Evolutionary conservation across 176 grass and related monocot genomes (phyloP).

Genomic region (Pontederia paniculata): DNA sequence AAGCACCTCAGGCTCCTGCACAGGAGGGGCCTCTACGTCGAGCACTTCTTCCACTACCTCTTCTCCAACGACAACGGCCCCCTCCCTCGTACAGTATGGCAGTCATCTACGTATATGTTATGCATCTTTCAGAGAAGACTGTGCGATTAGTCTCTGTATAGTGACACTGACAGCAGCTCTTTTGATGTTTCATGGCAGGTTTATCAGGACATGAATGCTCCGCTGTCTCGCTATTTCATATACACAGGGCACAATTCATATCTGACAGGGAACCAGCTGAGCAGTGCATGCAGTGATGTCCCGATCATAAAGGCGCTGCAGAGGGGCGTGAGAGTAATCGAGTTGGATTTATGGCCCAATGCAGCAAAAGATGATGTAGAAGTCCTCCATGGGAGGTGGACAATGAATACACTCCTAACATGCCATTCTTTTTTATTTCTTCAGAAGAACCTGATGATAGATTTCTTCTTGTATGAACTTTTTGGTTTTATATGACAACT

Average conservation of each 20-base stretch:
- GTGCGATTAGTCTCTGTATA: too few species aligned
- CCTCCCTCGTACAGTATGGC: constrained; percentile 24
- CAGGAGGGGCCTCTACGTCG: constrained; percentile 36
- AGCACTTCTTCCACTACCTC: constrained; percentile 53
- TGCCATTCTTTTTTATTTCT: background rate
- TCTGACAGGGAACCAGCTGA: constrained; percentile 79
- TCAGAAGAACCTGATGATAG: background rate
- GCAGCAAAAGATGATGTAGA: constrained; percentile 35
- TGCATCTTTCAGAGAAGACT: too few species aligned
- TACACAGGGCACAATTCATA: constrained; percentile 97
- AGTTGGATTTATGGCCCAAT: constrained; percentile 92
- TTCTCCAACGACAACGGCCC: constrained; percentile 49
- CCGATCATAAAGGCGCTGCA: constrained; percentile 60
- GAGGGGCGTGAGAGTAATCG: constrained; percentile 70
- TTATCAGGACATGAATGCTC: constrained; percentile 37
- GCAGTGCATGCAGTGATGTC: constrained; percentile 58
- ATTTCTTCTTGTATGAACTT: background rate
- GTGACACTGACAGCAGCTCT: background rate
- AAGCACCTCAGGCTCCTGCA: constrained; percentile 26
- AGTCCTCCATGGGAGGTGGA: constrained; percentile 60
- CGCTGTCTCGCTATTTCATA: constrained; percentile 87
- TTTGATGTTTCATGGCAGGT: constrained; percentile 22
- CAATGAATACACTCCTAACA: background rate
- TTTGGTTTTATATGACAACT: too few species aligned
- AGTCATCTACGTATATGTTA: background rate